These are phyloP conservation scores for Mycena sanguinolenta DNA, from an alignment of 768 basidiomycete genomes.

Conservation along the genomic window DNA sequence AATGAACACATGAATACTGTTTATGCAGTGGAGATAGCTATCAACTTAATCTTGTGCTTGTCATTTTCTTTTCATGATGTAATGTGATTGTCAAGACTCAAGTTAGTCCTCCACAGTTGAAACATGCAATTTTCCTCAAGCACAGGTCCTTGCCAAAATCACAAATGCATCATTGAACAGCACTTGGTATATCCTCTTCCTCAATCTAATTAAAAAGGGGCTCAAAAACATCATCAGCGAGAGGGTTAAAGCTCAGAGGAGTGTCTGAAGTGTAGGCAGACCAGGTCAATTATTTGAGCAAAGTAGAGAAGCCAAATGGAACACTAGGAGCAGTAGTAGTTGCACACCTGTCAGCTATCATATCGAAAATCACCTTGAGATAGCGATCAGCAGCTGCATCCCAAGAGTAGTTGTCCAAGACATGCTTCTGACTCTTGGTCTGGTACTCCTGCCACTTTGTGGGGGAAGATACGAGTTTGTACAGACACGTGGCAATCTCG, in stretches of 20 bases:
- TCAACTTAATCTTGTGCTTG: too few species aligned
- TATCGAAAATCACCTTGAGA: not conserved
- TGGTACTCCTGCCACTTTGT: slow-evolving; percentile 1
- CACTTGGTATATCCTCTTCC: too few species aligned
- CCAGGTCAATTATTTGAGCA: not conserved
- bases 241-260: not conserved
- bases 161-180: too few species aligned
- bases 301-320: not conserved
- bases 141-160: too few species aligned
- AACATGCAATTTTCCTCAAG: too few species aligned
- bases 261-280: not conserved
- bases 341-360: not conserved
- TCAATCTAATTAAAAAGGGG: not conserved
- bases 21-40: too few species aligned
- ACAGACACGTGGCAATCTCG: not conserved
- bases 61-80: too few species aligned
- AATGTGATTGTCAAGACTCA: too few species aligned
- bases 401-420: not conserved
- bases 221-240: not conserved
- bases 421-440: slow-evolving; percentile 4
- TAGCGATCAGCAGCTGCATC: slow-evolving; percentile 3
- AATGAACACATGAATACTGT: too few species aligned
- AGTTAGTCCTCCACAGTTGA: too few species aligned
- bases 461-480: not conserved
- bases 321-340: not conserved